These are phyloP conservation scores for Excoecaria agallocha DNA, from an alignment of 345 rosid species.

Conservation along the genomic window DNA sequence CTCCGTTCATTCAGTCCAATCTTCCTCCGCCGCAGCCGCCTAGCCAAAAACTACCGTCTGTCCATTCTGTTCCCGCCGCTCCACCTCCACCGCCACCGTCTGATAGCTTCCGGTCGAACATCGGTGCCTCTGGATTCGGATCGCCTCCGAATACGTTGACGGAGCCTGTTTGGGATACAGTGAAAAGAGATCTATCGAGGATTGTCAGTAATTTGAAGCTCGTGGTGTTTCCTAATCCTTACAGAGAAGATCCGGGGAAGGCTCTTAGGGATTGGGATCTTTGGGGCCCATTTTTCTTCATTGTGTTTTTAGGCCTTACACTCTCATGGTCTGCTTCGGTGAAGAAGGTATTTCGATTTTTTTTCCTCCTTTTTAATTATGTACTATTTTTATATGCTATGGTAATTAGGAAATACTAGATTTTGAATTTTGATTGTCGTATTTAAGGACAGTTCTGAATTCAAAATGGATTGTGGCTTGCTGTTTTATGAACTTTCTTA, in stretches of 20 bases:
- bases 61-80: conserved; percentile 31
- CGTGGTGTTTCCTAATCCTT: conserved; percentile 91
- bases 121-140: conserved; percentile 56
- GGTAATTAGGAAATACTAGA: background rate
- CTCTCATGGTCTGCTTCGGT: conserved; percentile 89
- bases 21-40: conserved; percentile 52
- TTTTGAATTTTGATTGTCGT: too few species aligned
- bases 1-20: conserved; percentile 63
- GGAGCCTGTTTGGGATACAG: conserved; percentile 98
- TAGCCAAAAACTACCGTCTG: conserved; percentile 35
- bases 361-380: background rate
- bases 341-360: conserved; percentile 46
- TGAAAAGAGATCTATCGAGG: conserved; percentile 93
- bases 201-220: conserved; percentile 94
- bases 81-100: conserved; percentile 40
- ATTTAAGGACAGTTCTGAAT: too few species aligned
- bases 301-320: conserved; percentile 82
- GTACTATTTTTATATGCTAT: background rate
- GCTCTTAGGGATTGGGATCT: conserved; percentile 99
- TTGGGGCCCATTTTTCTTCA: conserved; percentile 97
- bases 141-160: conserved; percentile 83
- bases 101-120: background rate
- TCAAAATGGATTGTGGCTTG: too few species aligned
- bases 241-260: conserved; percentile 92
- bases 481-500: too few species aligned